A percentile compares a stretch with the other conserved stretches of the same genome.
These are phyloP conservation scores for Solanum aculeatissimum DNA, from an alignment of 305 asterid genomes.

Conservation along the genomic window DNA sequence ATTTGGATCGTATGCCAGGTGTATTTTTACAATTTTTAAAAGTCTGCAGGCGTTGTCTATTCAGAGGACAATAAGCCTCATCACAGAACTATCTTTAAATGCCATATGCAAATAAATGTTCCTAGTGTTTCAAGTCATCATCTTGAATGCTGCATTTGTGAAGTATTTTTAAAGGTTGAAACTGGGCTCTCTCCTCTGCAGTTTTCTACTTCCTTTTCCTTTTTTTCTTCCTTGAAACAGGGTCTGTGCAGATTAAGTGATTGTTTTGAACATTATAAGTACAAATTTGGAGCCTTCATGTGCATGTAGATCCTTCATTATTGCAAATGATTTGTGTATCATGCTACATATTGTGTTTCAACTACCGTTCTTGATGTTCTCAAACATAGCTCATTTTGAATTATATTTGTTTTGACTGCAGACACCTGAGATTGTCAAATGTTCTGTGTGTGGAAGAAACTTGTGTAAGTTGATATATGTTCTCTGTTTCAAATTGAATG, in stretches of 20 bases:
- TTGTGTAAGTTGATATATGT: constrained; percentile 51
- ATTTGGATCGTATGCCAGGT: constrained; percentile 78
- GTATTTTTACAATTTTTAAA: not conserved
- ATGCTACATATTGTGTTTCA: not conserved
- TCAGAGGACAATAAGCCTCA: not conserved
- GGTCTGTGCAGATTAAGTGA: not conserved
- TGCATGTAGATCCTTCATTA: not conserved
- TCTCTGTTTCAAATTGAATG: not conserved
- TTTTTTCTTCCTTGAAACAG: not conserved
- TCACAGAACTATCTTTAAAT: not conserved
- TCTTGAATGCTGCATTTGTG: not conserved
- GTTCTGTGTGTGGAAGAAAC: constrained; percentile 69
- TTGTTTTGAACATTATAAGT: not conserved
- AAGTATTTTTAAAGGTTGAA: not conserved
- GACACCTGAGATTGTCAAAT: constrained; percentile 63
- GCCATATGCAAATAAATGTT: not conserved
- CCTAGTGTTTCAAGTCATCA: not conserved
- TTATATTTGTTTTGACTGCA: constrained; percentile 34
- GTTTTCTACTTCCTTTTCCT: not conserved
- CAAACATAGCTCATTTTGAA: not conserved
- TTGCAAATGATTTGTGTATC: not conserved
- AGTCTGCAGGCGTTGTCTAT: not conserved
- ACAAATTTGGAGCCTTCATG: not conserved
- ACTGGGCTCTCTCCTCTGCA: not conserved
- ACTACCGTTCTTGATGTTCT: not conserved